phyloP scores from a whole-genome alignment of 768 basidiomycete genomes.

The Lentinula guzmanii region DNA sequence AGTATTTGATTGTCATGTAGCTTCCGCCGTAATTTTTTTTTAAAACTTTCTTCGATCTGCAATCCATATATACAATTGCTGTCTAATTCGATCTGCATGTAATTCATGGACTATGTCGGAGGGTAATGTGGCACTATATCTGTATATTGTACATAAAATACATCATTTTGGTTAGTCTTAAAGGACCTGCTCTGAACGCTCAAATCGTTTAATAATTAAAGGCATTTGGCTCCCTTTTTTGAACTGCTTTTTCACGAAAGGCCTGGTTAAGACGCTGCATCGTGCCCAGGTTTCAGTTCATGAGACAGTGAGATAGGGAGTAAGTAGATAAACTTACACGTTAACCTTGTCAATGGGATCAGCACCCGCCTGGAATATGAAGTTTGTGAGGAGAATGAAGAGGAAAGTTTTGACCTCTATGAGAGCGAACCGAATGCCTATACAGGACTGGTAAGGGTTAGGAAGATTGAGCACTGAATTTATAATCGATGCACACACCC shows the following conservation, averaged over 20 bases:
- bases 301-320: not conserved
- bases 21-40: too few relatives aligned
- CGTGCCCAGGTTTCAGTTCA: not conserved
- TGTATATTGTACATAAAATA: not conserved
- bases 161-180: not conserved
- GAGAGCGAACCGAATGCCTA: slow-evolving; percentile 76
- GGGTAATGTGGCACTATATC: not conserved
- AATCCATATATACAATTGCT: not conserved
- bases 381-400: slow-evolving; percentile 63
- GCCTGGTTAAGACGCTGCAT: slow-evolving; percentile 56
- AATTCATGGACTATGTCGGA: not conserved
- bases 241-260: slow-evolving; percentile 49
- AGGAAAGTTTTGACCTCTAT: slow-evolving; percentile 80
- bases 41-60: not conserved
- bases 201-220: slow-evolving; percentile 35
- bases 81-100: not conserved
- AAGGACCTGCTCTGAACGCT: not conserved
- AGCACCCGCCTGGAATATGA: slow-evolving; percentile 51
- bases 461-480: slow-evolving; percentile 5
- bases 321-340: slow-evolving; percentile 38
- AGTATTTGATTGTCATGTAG: not conserved
- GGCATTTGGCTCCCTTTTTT: slow-evolving; percentile 61
- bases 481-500: slow-evolving; percentile 39
- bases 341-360: slow-evolving; percentile 53
- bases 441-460: slow-evolving; percentile 56